These are phyloP conservation scores for Pichia cabralensis DNA, from an alignment of 805 yeast genomes.

Conservation along the genomic window DNA sequence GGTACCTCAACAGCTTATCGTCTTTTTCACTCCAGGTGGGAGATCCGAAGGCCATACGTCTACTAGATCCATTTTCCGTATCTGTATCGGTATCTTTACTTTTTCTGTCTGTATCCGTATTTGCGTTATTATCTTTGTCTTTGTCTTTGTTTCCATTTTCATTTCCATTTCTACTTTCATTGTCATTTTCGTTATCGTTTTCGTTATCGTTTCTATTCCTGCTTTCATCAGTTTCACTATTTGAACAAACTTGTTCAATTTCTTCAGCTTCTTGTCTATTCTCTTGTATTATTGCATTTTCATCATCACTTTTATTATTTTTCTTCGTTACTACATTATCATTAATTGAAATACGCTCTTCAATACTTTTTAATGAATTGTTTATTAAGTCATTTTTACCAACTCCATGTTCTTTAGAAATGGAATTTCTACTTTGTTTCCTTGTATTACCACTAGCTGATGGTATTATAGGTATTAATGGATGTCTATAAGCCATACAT, in stretches of 20 bases:
- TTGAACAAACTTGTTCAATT: too few species aligned
- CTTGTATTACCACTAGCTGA: slow-evolving; percentile 3
- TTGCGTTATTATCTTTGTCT: background rate
- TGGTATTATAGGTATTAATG: slow-evolving; percentile 6
- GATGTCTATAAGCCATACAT: slow-evolving; percentile 7
- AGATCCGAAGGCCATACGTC: slow-evolving; percentile 11
- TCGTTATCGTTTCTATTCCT: too few species aligned
- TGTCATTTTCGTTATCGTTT: background rate
- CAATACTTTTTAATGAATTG: background rate
- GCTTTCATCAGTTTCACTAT: background rate
- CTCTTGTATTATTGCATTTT: background rate
- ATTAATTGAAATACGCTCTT: background rate
- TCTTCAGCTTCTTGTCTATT: background rate
- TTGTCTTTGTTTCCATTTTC: background rate
- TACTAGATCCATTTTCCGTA: background rate
- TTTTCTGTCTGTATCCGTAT: background rate
- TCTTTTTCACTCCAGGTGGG: slow-evolving; percentile 71
- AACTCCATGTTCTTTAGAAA: too few species aligned
- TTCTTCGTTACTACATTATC: too few species aligned
- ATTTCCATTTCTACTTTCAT: background rate
- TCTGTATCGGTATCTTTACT: background rate
- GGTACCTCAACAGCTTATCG: slow-evolving; percentile 57
- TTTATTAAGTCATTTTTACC: too few species aligned
- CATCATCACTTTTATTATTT: too few species aligned
- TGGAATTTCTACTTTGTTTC: background rate